A percentile compares a stretch with the other conserved stretches of the same genome.
These are phyloP conservation scores for Obelidium mucronatum DNA, from an alignment of 192 early-diverging fungal genomes.

Conservation along the genomic window DNA sequence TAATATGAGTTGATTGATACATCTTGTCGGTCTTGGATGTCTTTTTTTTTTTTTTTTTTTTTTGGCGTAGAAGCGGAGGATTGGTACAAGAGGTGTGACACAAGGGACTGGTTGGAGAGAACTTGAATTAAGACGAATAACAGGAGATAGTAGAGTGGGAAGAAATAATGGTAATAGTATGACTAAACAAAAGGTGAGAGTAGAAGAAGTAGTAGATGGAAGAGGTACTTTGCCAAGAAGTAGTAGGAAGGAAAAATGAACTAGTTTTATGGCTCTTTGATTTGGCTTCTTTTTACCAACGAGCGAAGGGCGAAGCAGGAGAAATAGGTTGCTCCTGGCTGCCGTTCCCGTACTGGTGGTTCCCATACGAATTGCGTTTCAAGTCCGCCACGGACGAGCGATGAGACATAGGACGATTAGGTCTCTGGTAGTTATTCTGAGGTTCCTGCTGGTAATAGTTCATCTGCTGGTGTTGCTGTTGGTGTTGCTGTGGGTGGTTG, in stretches of 20 bases:
- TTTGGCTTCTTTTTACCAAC: conserved; percentile 5
- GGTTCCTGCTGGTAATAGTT: too few species aligned
- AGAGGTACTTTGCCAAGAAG: neutral
- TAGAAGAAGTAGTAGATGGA: neutral
- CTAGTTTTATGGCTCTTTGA: neutral
- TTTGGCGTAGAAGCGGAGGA: too few species aligned
- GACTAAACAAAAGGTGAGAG: neutral
- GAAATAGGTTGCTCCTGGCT: conserved; percentile 30
- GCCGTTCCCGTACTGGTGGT: conserved; percentile 5
- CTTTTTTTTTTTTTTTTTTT: too few species aligned
- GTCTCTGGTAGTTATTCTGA: neutral
- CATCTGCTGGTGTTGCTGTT: neutral
- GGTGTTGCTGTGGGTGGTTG: neutral
- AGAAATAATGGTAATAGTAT: too few species aligned
- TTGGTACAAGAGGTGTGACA: too few species aligned
- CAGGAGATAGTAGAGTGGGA: too few species aligned
- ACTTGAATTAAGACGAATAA: too few species aligned
- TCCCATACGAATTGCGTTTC: conserved; percentile 17
- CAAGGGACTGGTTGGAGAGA: too few species aligned
- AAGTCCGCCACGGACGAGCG: conserved; percentile 15
- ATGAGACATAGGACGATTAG: neutral
- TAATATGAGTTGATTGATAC: too few species aligned
- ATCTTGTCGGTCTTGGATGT: neutral
- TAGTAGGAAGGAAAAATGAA: neutral
- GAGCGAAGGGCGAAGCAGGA: conserved; percentile 32